Evolutionary conservation across 805 yeast genomes (phyloP), one percentile per base, ranked within the genome.

Genomic region (Jamesozyma gamospora): DNA sequence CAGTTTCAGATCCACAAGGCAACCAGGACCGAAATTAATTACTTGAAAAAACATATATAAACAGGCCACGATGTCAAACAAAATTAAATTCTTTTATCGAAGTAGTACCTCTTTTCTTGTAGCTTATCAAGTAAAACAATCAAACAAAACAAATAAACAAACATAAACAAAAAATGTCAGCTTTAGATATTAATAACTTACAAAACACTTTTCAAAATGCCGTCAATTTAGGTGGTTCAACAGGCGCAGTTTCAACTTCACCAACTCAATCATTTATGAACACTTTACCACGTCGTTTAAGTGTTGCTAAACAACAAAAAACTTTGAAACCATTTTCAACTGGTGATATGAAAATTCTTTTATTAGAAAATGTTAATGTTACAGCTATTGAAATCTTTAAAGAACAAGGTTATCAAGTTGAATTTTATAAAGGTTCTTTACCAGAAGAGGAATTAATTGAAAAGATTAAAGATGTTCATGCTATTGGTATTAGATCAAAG

Each of bases 401-500:
- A 44, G 72, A 72, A 40, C 96, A 92, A 70, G 98, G 98, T 43
- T 92, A 92, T 70, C 97, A 92, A 69, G 95, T 92, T 39, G 98
- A 92, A 62, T 85, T 84, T 65, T 76, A 80, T 70, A 88, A 86
- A 70, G 69, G 88, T 40, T 84, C 96, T 5, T 68, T 92, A 53
- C 80, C 85, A 18, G 97, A 92, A 65, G 95, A 79, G 9, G 96
- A 87, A 67, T 77, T 92, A 61, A 85, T 92, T 57, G 95, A 86
- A 68, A 88, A 87, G 67, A 90, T 92, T 65, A 74, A 74, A 57
- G 86, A 82, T 52, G 96, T 86, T 38, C 97, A 92, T 61, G 98
- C 96, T 44, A 79, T 92, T 58, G 98, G 98, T 66, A 88, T 92
- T 59, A 84, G 98, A 71, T 92, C 97, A 44, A 92, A 92, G 72